Evolutionary conservation across 306 rosid genomes (phyloP).

Genomic region (Astragalus membranaceus): DNA sequence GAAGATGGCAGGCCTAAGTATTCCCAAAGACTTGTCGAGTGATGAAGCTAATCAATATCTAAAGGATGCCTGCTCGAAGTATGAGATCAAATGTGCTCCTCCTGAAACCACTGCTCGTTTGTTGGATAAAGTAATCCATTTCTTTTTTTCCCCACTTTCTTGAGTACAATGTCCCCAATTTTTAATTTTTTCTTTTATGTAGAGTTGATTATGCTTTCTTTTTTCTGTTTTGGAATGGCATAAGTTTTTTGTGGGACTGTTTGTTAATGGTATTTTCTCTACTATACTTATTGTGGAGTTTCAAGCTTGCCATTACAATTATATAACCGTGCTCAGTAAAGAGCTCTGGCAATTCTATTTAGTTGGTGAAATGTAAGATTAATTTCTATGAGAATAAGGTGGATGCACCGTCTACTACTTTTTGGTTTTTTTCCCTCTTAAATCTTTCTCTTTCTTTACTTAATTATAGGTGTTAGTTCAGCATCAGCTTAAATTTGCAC

Average conservation of each 20-base stretch:
- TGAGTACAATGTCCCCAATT: not conserved
- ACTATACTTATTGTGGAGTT: not conserved
- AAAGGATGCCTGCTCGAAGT: conserved; percentile 58
- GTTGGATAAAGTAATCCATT: conserved; percentile 62
- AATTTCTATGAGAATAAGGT: not conserved
- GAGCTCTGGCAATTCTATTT: not conserved
- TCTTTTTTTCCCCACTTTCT: not conserved
- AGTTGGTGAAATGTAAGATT: not conserved
- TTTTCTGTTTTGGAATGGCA: not conserved
- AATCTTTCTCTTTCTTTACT: not conserved
- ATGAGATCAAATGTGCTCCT: conserved; percentile 73
- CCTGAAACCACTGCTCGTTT: conserved; percentile 85
- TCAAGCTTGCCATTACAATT: not conserved
- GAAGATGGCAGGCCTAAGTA: conserved; percentile 58
- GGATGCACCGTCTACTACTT: not conserved
- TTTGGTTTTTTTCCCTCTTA: not conserved
- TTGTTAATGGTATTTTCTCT: not conserved
- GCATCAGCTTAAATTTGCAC: not conserved
- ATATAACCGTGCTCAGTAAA: not conserved
- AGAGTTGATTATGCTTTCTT: not conserved
- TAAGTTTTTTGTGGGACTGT: not conserved
- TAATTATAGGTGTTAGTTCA: not conserved
- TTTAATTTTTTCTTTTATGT: not conserved
- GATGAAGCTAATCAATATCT: conserved; percentile 72
- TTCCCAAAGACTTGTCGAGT: conserved; percentile 69